A percentile compares a stretch with the other conserved stretches of the same genome.
Conservation (phyloP, 495 filamentous ascomycete genomes). For the Talaromyces thailandensis region DNA sequence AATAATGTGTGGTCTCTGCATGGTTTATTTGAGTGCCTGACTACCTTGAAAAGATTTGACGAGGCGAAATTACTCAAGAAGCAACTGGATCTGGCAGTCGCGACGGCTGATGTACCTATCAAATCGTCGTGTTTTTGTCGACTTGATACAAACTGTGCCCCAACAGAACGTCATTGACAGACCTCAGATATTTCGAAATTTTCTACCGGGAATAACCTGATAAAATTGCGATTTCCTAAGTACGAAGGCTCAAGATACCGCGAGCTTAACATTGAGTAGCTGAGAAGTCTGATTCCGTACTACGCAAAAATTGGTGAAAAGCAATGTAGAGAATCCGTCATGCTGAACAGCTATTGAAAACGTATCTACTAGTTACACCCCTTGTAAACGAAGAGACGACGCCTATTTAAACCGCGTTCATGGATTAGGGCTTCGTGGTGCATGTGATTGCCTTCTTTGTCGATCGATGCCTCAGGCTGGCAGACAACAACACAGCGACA, state of each 20-base stretch:
- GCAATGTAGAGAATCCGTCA: not conserved
- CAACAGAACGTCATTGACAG: not conserved
- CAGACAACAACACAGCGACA: not conserved
- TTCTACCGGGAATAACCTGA: not conserved
- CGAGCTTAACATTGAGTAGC: not conserved
- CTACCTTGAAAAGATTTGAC: conserved; percentile 32
- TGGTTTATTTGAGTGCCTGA: conserved; percentile 55
- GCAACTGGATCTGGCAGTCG: conserved; percentile 39
- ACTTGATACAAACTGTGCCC: not conserved
- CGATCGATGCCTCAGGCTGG: not conserved
- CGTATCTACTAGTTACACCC: no score
- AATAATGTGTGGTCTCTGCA: conserved; percentile 64
- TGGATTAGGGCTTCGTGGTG: not conserved
- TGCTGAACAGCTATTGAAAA: not conserved
- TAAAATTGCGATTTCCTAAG: not conserved
- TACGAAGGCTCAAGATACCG: not conserved
- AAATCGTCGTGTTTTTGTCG: conserved; percentile 56
- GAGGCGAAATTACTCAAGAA: conserved; percentile 43
- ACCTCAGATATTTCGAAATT: not conserved
- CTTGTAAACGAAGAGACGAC: not conserved
- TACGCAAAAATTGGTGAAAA: not conserved
- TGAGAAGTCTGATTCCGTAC: not conserved
- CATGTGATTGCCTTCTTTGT: not conserved
- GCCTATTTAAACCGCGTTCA: not conserved
- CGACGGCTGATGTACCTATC: conserved; percentile 50